Conservation (phyloP, 306 rosid species). For the Prunus salicina region DNA sequence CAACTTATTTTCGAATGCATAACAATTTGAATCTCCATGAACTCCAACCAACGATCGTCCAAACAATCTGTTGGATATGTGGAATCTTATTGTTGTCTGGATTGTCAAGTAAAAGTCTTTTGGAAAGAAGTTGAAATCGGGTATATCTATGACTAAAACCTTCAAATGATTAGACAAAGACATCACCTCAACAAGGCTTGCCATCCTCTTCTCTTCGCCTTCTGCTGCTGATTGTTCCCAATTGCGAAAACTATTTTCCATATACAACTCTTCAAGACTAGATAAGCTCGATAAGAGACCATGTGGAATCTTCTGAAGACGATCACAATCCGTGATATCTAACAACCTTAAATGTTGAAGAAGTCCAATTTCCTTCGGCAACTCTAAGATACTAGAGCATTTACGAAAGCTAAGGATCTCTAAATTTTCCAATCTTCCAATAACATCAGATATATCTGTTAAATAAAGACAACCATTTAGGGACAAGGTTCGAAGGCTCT, state of each 20-base stretch:
- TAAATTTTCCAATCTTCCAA: background rate
- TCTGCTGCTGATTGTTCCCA: background rate
- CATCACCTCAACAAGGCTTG: background rate
- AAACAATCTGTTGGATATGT: background rate
- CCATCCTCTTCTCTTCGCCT: background rate
- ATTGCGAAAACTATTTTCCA: accelerated
- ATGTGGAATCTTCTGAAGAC: background rate
- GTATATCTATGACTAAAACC: accelerated
- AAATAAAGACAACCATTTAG: background rate
- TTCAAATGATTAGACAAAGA: background rate
- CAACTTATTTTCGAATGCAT: background rate
- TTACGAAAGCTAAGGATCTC: background rate
- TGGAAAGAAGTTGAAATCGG: background rate
- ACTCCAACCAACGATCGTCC: too few relatives aligned
- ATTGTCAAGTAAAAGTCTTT: background rate
- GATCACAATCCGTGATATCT: accelerated
- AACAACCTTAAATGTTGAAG: background rate
- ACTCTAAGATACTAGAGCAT: accelerated
- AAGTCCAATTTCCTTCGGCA: background rate
- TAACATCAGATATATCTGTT: background rate
- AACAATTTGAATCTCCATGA: too few relatives aligned
- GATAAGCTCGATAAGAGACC: background rate
- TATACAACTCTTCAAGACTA: background rate
- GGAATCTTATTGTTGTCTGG: background rate
- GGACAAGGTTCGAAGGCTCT: background rate